Evolutionary conservation across 2,329 filamentous ascomycete species (phyloP), one percentile per base, ranked within the genome.

Genomic region (Fusarium sp.): DNA sequence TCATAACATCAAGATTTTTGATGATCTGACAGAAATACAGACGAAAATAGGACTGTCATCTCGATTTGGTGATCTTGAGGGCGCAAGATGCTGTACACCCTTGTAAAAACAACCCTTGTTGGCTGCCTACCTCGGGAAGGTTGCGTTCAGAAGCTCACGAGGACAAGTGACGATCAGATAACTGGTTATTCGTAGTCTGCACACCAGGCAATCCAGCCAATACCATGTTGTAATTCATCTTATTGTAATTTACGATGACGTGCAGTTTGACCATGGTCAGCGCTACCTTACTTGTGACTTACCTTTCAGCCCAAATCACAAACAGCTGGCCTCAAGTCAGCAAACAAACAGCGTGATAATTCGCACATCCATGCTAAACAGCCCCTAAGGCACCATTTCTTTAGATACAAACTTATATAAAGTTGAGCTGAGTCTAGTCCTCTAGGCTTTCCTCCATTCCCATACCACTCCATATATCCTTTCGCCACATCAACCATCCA

Each of bases 271-370:
- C 30, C 50, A 15, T 26, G n/a, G 33, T 45, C 20, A 9, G 38
- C 33, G 20, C 33, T 58, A 23, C 7, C 23, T 20, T 44, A 26
- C 33, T 50, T 37, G 23, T 37, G 35, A 32, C 27, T 27, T 20
- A 35, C 27, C 32, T 60, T 58, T 58, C 55, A 41, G 35, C 55
- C 45, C 40, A 33, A 40, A 58, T 46, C 18, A 46, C 52, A 58
- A 60, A 42, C 26, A 23, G 50, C 18, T 58, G 50, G 40, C 50
- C 26, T 58, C 26, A 40, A 18, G 23, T 45, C 38, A 35, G 49
- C 50, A 57, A 23, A 23, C 18, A 32, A 17, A 32, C 26, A 14
- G 27, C 32, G 17, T 30, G 6, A 11, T 15, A 12, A 41, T 17
- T 27, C 12, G n/a, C 40, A 38, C 33, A 7, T 46, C 17, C 20